A percentile compares a stretch with the other conserved stretches of the same genome.
These are phyloP conservation scores for Hypoxylon sp. DNA, from an alignment of 2,329 filamentous ascomycete genomes.

Conservation along the genomic window DNA sequence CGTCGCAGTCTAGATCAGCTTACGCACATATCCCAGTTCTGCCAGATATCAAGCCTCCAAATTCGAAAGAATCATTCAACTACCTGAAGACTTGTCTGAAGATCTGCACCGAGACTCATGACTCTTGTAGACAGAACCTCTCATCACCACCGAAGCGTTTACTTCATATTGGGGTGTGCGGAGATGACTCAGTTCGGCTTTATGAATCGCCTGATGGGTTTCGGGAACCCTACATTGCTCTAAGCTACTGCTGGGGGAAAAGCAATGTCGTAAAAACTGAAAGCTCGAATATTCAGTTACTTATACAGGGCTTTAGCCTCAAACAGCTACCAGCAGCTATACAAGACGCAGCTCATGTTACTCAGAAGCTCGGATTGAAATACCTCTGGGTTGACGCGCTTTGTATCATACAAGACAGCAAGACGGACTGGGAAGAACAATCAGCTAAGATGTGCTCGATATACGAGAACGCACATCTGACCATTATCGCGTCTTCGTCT, in stretches of 20 bases:
- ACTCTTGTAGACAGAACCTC: slow-evolving; percentile 5
- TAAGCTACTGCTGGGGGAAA: slow-evolving; percentile 35
- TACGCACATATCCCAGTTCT: slow-evolving; percentile 19
- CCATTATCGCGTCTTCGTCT: slow-evolving; percentile 44
- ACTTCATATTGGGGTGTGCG: not conserved
- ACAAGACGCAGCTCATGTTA: slow-evolving; percentile 46
- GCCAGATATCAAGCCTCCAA: slow-evolving; percentile 17
- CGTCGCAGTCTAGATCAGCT: not conserved
- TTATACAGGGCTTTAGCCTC: slow-evolving; percentile 10
- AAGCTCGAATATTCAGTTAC: slow-evolving; percentile 10
- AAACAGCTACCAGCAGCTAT: slow-evolving; percentile 6
- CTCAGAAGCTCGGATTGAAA: slow-evolving; percentile 21
- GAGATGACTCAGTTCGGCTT: slow-evolving; percentile 1
- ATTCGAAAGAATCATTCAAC: slow-evolving; percentile 21
- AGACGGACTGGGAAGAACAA: slow-evolving; percentile 14
- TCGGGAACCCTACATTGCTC: slow-evolving; percentile 23
- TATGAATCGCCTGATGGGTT: slow-evolving; percentile 13
- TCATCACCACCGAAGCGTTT: slow-evolving; percentile 23
- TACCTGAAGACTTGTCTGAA: slow-evolving; percentile 18
- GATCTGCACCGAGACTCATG: slow-evolving; percentile 21
- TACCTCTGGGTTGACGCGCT: slow-evolving; percentile 19
- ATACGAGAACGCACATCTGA: slow-evolving; percentile 26
- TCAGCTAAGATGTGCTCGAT: slow-evolving; percentile 16
- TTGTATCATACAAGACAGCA: slow-evolving; percentile 15
- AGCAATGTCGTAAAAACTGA: not conserved